Conservation (phyloP, 352 stramenopile genomes). For the Phytophthora cryptogea region DNA sequence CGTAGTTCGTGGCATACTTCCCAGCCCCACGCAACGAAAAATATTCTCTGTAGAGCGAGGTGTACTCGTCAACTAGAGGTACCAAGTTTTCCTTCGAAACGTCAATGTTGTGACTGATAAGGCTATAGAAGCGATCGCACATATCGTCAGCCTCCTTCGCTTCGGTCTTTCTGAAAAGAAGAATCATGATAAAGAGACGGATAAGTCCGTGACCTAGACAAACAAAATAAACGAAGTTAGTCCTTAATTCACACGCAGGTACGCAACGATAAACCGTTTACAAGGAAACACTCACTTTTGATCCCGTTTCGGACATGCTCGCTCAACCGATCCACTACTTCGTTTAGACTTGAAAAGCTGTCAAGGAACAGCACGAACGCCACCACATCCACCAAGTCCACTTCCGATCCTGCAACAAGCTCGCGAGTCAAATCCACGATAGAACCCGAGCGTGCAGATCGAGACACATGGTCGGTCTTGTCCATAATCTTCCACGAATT, state of each 20-base stretch:
- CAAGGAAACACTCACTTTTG: constrained; percentile 41
- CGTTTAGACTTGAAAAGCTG: constrained; percentile 65
- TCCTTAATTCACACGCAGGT: background rate
- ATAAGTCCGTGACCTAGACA: constrained; percentile 56
- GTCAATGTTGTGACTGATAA: constrained; percentile 47
- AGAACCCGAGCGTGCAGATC: constrained; percentile 13
- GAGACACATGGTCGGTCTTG: constrained; percentile 10
- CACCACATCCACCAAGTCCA: constrained; percentile 66
- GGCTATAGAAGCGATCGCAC: constrained; percentile 47
- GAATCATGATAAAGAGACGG: constrained; percentile 62
- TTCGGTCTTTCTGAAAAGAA: constrained; percentile 57
- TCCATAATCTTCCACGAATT: constrained; percentile 33
- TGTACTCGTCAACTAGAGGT: constrained; percentile 55
- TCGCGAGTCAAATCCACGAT: constrained; percentile 45
- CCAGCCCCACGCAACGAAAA: constrained; percentile 50
- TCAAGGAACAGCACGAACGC: constrained; percentile 77
- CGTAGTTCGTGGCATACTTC: constrained; percentile 32
- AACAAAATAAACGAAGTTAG: constrained; percentile 12
- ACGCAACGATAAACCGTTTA: background rate
- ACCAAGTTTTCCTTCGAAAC: constrained; percentile 36
- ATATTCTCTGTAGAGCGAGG: constrained; percentile 51
- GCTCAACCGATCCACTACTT: constrained; percentile 60
- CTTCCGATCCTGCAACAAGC: constrained; percentile 39
- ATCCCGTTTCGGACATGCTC: constrained; percentile 46
- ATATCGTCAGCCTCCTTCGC: constrained; percentile 40